These are phyloP conservation scores for Physcia stellaris DNA, from an alignment of 495 filamentous ascomycete genomes.

Conservation along the genomic window DNA sequence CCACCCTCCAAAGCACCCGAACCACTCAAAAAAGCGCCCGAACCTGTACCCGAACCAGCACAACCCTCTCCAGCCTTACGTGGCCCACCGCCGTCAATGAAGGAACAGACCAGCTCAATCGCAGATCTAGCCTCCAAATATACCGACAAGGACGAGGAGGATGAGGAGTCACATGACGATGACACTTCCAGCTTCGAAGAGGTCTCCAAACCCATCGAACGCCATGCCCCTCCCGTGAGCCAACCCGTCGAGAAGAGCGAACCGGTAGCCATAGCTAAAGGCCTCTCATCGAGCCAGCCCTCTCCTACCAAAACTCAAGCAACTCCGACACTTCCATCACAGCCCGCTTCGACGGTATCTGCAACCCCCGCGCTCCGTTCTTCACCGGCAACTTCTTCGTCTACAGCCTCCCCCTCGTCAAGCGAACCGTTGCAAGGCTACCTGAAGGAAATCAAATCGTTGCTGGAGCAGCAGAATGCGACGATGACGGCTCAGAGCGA, in stretches of 20 bases:
- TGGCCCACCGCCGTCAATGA: slow-evolving; percentile 51
- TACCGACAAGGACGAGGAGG: slow-evolving; percentile 46
- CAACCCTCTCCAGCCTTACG: slow-evolving; percentile 26
- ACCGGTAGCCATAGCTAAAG: slow-evolving; percentile 5
- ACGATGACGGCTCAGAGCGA: slow-evolving; percentile 47
- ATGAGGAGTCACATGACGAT: slow-evolving; percentile 36
- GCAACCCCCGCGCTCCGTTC: slow-evolving; percentile 1
- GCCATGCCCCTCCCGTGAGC: slow-evolving; percentile 9
- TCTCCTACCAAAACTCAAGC: slow-evolving; percentile 5
- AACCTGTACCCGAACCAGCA: slow-evolving; percentile 26
- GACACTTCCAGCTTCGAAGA: slow-evolving; percentile 77
- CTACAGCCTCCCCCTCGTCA: not conserved
- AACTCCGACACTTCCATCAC: slow-evolving; percentile 7
- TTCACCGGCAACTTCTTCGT: not conserved
- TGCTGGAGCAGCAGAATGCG: slow-evolving; percentile 48
- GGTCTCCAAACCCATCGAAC: slow-evolving; percentile 50
- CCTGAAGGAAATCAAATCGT: slow-evolving; percentile 48
- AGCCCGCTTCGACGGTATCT: slow-evolving; percentile 10
- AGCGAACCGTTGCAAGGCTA: not conserved
- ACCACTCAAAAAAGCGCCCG: slow-evolving; percentile 38
- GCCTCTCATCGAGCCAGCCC: not conserved
- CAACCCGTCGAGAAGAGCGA: slow-evolving; percentile 6
- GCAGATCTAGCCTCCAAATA: slow-evolving; percentile 72
- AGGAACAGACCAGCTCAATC: slow-evolving; percentile 75
- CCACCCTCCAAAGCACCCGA: slow-evolving; percentile 36